Base-by-base conservation (phyloP, 2,329 filamentous ascomycete genomes). In the Monilinia laxa region DNA sequence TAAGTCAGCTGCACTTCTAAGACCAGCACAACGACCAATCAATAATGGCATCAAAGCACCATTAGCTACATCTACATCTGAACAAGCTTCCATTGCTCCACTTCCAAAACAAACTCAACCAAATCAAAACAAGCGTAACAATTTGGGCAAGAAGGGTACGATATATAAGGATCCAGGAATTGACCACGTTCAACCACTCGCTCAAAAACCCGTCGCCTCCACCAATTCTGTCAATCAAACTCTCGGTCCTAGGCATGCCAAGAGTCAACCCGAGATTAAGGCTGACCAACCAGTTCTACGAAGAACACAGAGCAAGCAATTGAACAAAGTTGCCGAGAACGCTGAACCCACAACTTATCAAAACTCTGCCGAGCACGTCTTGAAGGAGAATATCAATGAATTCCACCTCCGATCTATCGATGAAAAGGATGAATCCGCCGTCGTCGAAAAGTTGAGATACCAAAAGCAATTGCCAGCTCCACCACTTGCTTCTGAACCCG, bases 1-100 rank as follows among this genome's bases (percentile, higher is more conserved):
- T 28, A 80, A 78, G 68, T 83, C 84, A 73, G 76, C 81, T 10
- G 76, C 78, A 20, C 77, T 81, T 42, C 77, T 85, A 55, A 83
- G 85, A 71, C 87, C 87, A n/a, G 85, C 86, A n/a, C 86, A 90
- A 73, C 83, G 87, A 67, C 84, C 85, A 38, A 72, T 84, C 54
- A 73, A 72, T 54, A 67, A 69, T 42, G 64, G 65, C 47, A 49
- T 60, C 25, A 75, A 75, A 58, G 59, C 64, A 40, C 42, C 51
- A 45, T 63, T 38, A 55, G 35, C 60, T 56, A 54, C 64, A 62
- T 63, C 58, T 23, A 53, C 64, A 28, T 45, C 51, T 20, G 58
- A 62, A 62, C 63, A 62, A 42, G 49, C 51, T 28, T 47, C 58
- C n/a, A 45, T 62, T 47, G 64, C 59, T 67, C 71, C 12, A 62